phyloP scores from a whole-genome alignment of 306 rosid species.

The Medicago arabica region DNA sequence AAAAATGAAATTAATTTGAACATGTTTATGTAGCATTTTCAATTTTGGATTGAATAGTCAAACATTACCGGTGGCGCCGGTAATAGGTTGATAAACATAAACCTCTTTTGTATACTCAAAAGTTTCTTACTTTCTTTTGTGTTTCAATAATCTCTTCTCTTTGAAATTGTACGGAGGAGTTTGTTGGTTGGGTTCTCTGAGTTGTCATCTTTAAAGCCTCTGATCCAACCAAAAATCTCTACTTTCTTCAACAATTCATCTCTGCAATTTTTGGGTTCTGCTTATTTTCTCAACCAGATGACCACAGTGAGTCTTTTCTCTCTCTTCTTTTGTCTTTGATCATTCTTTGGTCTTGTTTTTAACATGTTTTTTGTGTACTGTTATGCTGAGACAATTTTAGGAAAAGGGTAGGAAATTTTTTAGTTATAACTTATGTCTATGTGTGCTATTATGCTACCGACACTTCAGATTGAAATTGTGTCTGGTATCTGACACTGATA shows the following conservation, averaged over 20 bases:
- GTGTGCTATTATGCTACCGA: not conserved
- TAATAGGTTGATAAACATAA: conserved; percentile 68
- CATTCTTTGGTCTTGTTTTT: conserved; percentile 7
- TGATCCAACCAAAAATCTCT: conserved; percentile 41
- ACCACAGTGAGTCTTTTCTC: conserved; percentile 60
- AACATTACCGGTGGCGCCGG: conserved; percentile 73
- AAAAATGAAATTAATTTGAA: not conserved
- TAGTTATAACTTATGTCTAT: too few species aligned
- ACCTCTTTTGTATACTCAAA: conserved; percentile 46
- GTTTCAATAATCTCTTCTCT: conserved; percentile 25
- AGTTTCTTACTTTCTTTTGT: not conserved
- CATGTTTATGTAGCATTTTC: not conserved
- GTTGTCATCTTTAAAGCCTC: conserved; percentile 33
- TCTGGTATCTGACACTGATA: not conserved
- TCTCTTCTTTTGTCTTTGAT: conserved; percentile 2
- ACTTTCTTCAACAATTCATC: conserved; percentile 35
- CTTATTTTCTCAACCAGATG: conserved; percentile 53
- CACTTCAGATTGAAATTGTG: not conserved
- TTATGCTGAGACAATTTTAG: conserved; percentile 37
- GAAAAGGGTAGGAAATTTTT: not conserved
- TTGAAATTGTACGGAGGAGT: conserved; percentile 36
- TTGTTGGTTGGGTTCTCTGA: conserved; percentile 20
- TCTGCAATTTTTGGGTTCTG: conserved; percentile 34
- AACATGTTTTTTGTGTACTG: not conserved
- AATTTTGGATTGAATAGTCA: conserved; percentile 51